Evolutionary conservation across 2,329 filamentous ascomycete species (phyloP), one percentile per base, ranked within the genome.

Genomic region (Dactylellina drechsleri): DNA sequence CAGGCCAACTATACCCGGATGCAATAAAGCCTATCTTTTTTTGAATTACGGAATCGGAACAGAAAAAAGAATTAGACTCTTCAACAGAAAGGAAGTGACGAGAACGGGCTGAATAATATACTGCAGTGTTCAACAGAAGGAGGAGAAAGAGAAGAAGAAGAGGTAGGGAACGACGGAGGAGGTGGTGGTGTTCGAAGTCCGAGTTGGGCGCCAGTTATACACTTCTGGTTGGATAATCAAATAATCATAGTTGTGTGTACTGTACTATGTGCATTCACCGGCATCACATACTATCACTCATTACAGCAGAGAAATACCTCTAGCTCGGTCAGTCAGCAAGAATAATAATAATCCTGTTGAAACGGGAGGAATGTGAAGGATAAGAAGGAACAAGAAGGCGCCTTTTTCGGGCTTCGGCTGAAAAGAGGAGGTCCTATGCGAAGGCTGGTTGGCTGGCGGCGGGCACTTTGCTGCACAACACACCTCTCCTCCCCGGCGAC

Each of bases 381-480:
- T 1, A n/a, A 54, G 52, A 54, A 54, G 13, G 26, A 54, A 23
- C n/a, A 20, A 36, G 52, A 54, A 54, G 52, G 26, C 12, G 20
- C 16, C n/a, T 40, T 15, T 16, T 18, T 18, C 15, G 16, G 40
- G n/a, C 2, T 18, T 20, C 23, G 53, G 13, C 67, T 61, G 68
- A 62, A 74, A 67, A 45, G 49, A 74, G 62, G 7, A 74, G 70
- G 70, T 67, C 62, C 60, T 43, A 12, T 60, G 28, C 40, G 60
- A 59, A 71, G 36, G 26, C 16, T 40, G 54, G 49, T 20, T 36
- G 31, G 31, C 59, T 26, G 20, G 60, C 68, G 68, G 68, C 68
- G 62, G 70, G 49, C 62, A 67, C 70, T 74, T 47, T 62, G 67
- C 66, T 66, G 36, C 47, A 52, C n/a, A 13, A 12, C 47, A 13